Evolutionary conservation across 73 alveolate species (phyloP), one percentile per base, ranked within the genome.

Genomic region (Uronychia binucleata): DNA sequence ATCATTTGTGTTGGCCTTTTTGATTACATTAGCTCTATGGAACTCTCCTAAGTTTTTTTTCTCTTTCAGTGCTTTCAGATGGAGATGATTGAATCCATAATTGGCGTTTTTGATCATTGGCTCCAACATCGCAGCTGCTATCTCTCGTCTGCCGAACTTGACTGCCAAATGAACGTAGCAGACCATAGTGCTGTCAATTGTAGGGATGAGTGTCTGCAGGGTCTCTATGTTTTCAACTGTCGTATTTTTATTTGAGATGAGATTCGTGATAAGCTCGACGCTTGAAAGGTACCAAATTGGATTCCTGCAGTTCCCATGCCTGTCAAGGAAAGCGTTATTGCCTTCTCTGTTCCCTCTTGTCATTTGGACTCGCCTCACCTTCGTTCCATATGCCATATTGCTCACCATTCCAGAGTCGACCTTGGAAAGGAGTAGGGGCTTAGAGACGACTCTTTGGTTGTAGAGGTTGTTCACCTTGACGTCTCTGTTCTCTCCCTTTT

Each of bases 271-370:
- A 67, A 92, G 83, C 46, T 58, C 1, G 59, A 89, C 82, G 27
- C 74, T 82, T 28, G 79, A 31, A 26, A 77, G 0, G 80, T 85
- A 75, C 77, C 77, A 19, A 13, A 67, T 34, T 1, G 93, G 91
- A 31, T 46, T 74, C 30, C 33, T 30, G 13, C 28, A 57, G 34
- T 59, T 35, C 14, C 75, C 33, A 35, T 91, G 93, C 34, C 78
- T 86, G 93, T 97, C 98, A 5, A 97, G 78, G 86, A 98, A 98
- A 59, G 99, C 99, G 92, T 97, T 97, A 91, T 98, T 97, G 25
- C 99, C 99, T 95, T 97, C 94, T 86, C 97, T 94, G 77, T 95
- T 95, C 31, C 99, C 99, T 90, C 99, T 93, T 5, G 99, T 85
- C 94, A 91, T 91, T 31, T 97, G 87, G 30, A 98, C 98, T 80